A percentile compares a stretch with the other conserved stretches of the same genome.
Conservation (phyloP, 306 rosid species). For the Prunus mongolica region DNA sequence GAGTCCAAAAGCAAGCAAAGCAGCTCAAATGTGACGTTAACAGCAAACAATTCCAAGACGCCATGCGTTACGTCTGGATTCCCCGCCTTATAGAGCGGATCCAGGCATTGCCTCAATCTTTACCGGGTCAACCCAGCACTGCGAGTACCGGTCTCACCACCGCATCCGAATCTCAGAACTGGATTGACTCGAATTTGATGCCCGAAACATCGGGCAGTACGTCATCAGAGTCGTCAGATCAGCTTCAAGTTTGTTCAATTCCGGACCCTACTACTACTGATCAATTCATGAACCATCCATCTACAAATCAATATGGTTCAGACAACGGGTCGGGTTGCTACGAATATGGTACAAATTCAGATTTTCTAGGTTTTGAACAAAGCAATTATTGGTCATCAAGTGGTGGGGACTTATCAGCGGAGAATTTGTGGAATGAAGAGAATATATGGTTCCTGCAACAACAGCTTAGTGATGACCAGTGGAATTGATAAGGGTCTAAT, state of each 20-base stretch:
- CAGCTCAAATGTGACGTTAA: conserved; percentile 87
- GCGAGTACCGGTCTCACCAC: neutral
- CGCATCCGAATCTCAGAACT: neutral
- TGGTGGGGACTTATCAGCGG: conserved; percentile 37
- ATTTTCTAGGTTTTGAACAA: neutral
- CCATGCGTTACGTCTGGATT: conserved; percentile 81
- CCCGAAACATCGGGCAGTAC: neutral
- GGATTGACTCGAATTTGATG: conserved; percentile 6
- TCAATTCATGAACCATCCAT: neutral
- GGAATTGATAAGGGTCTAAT: neutral
- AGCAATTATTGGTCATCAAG: conserved; percentile 24
- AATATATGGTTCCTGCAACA: conserved; percentile 58
- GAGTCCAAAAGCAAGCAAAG: conserved; percentile 91
- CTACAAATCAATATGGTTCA: conserved; percentile 1
- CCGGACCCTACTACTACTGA: conserved; percentile 17
- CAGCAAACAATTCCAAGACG: conserved; percentile 77
- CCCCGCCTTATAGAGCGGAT: conserved; percentile 80
- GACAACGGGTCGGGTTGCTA: conserved; percentile 10
- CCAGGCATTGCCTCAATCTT: conserved; percentile 30
- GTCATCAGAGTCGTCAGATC: conserved; percentile 29
- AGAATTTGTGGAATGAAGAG: conserved; percentile 66
- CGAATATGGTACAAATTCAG: conserved; percentile 3
- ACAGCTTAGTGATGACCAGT: conserved; percentile 28
- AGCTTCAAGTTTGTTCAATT: conserved; percentile 23
- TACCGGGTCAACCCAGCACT: neutral